Conservation (phyloP, 371 early-diverging fungal genomes). For the Mortierella sp. region DNA sequence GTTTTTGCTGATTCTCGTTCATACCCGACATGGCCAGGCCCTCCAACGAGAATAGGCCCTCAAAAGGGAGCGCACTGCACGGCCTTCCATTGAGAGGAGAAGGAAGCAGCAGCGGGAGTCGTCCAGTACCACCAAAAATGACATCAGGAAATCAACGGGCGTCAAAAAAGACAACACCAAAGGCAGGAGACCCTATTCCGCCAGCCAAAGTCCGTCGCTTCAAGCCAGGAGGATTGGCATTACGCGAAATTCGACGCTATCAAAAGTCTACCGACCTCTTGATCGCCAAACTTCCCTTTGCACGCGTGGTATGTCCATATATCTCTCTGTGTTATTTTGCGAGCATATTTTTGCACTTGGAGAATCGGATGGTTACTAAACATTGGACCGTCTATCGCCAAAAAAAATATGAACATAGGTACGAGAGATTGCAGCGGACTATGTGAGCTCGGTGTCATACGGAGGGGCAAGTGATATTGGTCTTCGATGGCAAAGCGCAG, state of each 20-base stretch:
- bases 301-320: constrained; percentile 69
- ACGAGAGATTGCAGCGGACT: constrained; percentile 73
- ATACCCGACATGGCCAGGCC: background rate
- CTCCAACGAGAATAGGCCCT: background rate
- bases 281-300: constrained; percentile 85
- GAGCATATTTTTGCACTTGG: background rate
- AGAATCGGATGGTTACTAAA: no score
- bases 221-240: constrained; percentile 76
- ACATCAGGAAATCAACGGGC: background rate
- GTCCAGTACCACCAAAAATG: background rate
- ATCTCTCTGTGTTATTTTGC: background rate
- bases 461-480: constrained; percentile 55
- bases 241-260: constrained; percentile 80
- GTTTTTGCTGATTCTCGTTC: background rate
- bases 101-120: background rate
- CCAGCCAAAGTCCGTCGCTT: constrained; percentile 59
- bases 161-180: background rate
- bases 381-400: no score
- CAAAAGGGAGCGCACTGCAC: background rate
- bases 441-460: constrained; percentile 54
- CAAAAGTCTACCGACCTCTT: constrained; percentile 79
- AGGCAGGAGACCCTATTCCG: constrained; percentile 38
- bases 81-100: background rate
- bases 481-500: constrained; percentile 86
- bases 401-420: constrained; percentile 65